Evolutionary conservation across 306 rosid genomes (phyloP), one percentile per base, ranked within the genome.

Genomic region (Sindora glabra): DNA sequence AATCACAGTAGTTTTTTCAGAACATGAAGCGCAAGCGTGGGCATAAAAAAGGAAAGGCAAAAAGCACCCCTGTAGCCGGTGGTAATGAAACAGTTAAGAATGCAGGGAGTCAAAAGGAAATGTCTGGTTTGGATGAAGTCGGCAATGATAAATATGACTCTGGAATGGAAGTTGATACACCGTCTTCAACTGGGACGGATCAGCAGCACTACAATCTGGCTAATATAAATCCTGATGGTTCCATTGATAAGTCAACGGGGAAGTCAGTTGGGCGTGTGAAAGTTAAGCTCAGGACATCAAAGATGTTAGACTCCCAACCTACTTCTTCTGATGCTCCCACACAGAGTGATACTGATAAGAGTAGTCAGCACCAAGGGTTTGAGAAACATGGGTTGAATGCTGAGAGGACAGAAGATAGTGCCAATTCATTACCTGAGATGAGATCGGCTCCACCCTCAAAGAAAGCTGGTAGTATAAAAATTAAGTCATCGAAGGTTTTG

Each of bases 1-100:
- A 16, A 8, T n/a, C 36, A 32, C 26, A 42, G 15, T 46, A 40
- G 30, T 24, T 4, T 66, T 33, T 33, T 38, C 55, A 37, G 63
- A 71, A 77, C 51, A 91, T 88, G 98, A 92, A 92, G 76, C 92
- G 96, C 22, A 91, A 88, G 74, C 86, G 98, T 18, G 94, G 88
- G 29, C 82, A 80, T 72, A 88, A 86, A 84, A 82, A 85, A 63
- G 81, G 79, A 68, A 88, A 85, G 67, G 24, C 62, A 23, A 91
- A 85, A 76, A 73, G 52, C 14, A 58, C n/a, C 12, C 56, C 56
- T 48, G 74, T 58, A 22, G 59, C 26, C 16, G 51, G 50, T 77
- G 74, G 16, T 37, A 57, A 48, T 23, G 81, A 65, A 26, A 47
- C 56, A 32, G 12, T 13, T 25, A 48, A 58, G 37, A 68, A 64